Evolutionary conservation across 2,329 filamentous ascomycete species (phyloP).

Genomic region (Cladosporium sphaerospermum): DNA sequence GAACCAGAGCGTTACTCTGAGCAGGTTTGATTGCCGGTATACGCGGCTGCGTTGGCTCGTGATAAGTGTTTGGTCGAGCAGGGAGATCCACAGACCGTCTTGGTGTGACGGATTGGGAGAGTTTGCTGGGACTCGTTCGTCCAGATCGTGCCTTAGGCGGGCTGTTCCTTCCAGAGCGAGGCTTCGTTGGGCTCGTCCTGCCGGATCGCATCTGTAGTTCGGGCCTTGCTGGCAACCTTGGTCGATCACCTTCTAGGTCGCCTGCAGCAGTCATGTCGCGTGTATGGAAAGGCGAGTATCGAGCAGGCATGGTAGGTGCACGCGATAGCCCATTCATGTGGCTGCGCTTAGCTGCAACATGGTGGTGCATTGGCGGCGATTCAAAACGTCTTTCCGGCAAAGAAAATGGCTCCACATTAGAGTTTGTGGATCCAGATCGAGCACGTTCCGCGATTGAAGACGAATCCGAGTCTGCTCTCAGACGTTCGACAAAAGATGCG

Average conservation of each 20-base stretch:
- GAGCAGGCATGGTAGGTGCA: constrained; percentile 21
- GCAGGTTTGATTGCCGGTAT: constrained; percentile 23
- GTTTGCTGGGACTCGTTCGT: constrained; percentile 10
- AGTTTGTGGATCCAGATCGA: constrained; percentile 23
- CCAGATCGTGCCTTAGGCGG: constrained; percentile 19
- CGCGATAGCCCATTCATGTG: constrained; percentile 16
- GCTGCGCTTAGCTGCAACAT: constrained; percentile 17
- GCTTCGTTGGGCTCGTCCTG: constrained; percentile 24
- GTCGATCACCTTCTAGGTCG: constrained; percentile 24
- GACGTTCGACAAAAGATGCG: constrained; percentile 22
- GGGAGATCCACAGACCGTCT: constrained; percentile 18
- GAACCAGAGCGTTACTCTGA: constrained; percentile 21
- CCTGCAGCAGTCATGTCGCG: constrained; percentile 14
- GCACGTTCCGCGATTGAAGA: constrained; percentile 17
- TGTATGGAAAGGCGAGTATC: constrained; percentile 17
- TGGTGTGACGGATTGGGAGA: constrained; percentile 20
- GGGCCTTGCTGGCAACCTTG: constrained; percentile 27
- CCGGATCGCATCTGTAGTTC: constrained; percentile 27
- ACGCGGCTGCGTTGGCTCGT: constrained; percentile 16
- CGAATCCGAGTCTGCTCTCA: constrained; percentile 20
- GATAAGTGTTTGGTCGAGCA: constrained; percentile 14
- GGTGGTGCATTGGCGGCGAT: constrained; percentile 17
- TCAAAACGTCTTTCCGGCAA: constrained; percentile 18
- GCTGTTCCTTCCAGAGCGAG: constrained; percentile 23
- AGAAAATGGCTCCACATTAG: constrained; percentile 26